Percentiles rank a stretch among this genome's conserved stretches.
Conservation (phyloP, 2,329 filamentous ascomycete species). For the Sclerotinia subarctica region DNA sequence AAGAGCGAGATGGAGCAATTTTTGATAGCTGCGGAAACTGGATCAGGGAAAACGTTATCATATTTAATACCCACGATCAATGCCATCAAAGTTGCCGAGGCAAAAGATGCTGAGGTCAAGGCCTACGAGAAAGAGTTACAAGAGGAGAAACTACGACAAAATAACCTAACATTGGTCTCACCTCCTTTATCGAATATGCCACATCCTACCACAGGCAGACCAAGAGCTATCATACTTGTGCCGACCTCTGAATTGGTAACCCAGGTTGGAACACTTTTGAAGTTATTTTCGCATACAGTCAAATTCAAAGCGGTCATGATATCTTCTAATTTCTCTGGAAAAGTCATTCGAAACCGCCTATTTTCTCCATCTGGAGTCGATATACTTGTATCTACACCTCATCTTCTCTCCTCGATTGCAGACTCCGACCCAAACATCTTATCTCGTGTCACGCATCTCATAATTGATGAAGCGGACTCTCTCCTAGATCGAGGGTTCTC, state of each 20-base stretch:
- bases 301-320: slow-evolving; percentile 86
- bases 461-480: slow-evolving; percentile 95
- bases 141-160: slow-evolving; percentile 53
- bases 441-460: slow-evolving; percentile 82
- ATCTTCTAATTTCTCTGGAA: slow-evolving; percentile 71
- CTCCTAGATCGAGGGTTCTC: slow-evolving; percentile 91
- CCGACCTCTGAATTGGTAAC: slow-evolving; percentile 89
- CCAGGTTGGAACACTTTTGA: slow-evolving; percentile 79
- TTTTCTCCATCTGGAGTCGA: slow-evolving; percentile 82
- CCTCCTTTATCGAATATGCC: slow-evolving; percentile 60
- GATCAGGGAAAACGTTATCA: slow-evolving; percentile 92
- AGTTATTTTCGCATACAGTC: slow-evolving; percentile 75
- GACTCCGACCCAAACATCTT: slow-evolving; percentile 88
- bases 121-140: slow-evolving; percentile 57
- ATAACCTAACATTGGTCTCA: slow-evolving; percentile 58
- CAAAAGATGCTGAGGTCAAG: slow-evolving; percentile 55
- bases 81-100: slow-evolving; percentile 75
- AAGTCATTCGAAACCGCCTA: slow-evolving; percentile 78
- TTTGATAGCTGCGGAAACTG: slow-evolving; percentile 90
- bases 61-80: slow-evolving; percentile 85
- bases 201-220: slow-evolving; percentile 72
- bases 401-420: slow-evolving; percentile 83
- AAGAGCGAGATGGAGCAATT: slow-evolving; percentile 51
- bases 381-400: slow-evolving; percentile 81
- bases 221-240: slow-evolving; percentile 80